phyloP scores from a whole-genome alignment of 805 yeast genomes.

The Lachancea thermotolerans region DNA sequence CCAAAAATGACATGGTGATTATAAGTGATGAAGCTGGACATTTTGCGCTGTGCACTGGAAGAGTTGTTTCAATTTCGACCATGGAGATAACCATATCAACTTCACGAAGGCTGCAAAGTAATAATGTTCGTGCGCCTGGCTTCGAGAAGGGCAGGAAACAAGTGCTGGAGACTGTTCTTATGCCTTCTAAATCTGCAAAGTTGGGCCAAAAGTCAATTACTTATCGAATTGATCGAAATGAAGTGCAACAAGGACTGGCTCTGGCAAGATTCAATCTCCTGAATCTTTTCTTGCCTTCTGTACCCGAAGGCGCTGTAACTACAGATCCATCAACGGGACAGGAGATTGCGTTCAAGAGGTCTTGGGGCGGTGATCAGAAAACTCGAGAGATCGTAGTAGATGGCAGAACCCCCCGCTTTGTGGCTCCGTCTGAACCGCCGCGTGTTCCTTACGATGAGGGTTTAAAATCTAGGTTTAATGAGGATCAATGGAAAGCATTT shows the following conservation, averaged over 20 bases:
- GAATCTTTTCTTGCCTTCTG: constrained; percentile 48
- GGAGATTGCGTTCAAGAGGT: constrained; percentile 14
- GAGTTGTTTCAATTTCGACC: constrained; percentile 39
- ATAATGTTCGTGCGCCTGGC: constrained; percentile 27
- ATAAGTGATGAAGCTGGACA: constrained; percentile 79
- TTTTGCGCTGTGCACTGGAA: constrained; percentile 64
- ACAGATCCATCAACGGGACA: constrained; percentile 13
- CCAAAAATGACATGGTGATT: constrained; percentile 55
- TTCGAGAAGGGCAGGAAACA: constrained; percentile 44
- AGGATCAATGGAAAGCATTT: constrained; percentile 67
- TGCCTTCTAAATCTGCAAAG: neutral
- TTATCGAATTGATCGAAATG: constrained; percentile 77
- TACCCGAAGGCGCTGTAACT: constrained; percentile 28
- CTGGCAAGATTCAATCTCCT: constrained; percentile 70
- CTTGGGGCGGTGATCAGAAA: constrained; percentile 33
- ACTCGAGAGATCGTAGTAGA: constrained; percentile 33
- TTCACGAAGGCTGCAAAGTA: constrained; percentile 44
- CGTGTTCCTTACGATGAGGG: constrained; percentile 19
- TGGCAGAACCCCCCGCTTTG: constrained; percentile 26
- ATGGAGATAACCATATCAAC: constrained; percentile 44
- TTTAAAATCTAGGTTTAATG: constrained; percentile 40
- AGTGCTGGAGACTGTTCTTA: constrained; percentile 43
- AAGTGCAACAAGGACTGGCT: constrained; percentile 65
- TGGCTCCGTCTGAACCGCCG: constrained; percentile 5
- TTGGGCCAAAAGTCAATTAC: constrained; percentile 10